A percentile compares a stretch with the other conserved stretches of the same genome.
Evolutionary conservation across 495 filamentous ascomycete genomes (phyloP).

Genomic region (Viridothelium virens): DNA sequence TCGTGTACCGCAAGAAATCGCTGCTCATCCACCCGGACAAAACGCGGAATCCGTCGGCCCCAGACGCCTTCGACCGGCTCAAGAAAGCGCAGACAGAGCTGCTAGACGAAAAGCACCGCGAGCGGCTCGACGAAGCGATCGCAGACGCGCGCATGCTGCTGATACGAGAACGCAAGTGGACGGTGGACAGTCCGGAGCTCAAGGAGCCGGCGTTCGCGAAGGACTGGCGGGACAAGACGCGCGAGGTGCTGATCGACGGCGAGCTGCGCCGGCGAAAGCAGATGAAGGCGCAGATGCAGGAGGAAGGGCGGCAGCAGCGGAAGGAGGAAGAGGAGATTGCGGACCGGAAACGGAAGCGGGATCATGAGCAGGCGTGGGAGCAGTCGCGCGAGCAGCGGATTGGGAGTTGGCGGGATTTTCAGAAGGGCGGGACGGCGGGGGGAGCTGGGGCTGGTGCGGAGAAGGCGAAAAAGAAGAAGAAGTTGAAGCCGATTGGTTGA

Average conservation of each 20-base stretch:
- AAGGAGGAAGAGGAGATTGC: conserved; percentile 82
- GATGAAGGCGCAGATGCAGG: conserved; percentile 88
- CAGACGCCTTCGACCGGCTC: conserved; percentile 92
- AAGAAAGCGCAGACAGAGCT: conserved; percentile 89
- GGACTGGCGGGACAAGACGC: conserved; percentile 88
- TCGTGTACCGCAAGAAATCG: conserved; percentile 87
- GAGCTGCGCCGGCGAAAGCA: conserved; percentile 78
- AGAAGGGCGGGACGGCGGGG: conserved; percentile 41
- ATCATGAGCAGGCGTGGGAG: conserved; percentile 92
- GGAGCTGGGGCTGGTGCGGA: conserved; percentile 26
- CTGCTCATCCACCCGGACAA: conserved; percentile 98
- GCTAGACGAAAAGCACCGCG: conserved; percentile 87
- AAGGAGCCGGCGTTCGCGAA: conserved; percentile 66
- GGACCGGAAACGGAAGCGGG: conserved; percentile 81
- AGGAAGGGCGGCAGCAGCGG: conserved; percentile 86
- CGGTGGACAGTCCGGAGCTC: conserved; percentile 75
- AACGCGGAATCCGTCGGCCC: conserved; percentile 81
- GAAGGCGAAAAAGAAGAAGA: conserved; percentile 64
- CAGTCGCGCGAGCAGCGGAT: conserved; percentile 83
- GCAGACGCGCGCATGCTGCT: conserved; percentile 89
- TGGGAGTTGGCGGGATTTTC: conserved; percentile 85
- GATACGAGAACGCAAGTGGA: conserved; percentile 91
- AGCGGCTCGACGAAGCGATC: conserved; percentile 84
- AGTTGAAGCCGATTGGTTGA: conserved; percentile 78
- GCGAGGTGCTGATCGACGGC: conserved; percentile 83